phyloP scores from a whole-genome alignment of 2,329 filamentous ascomycete species.

The Arthrinium phaeospermum region DNA sequence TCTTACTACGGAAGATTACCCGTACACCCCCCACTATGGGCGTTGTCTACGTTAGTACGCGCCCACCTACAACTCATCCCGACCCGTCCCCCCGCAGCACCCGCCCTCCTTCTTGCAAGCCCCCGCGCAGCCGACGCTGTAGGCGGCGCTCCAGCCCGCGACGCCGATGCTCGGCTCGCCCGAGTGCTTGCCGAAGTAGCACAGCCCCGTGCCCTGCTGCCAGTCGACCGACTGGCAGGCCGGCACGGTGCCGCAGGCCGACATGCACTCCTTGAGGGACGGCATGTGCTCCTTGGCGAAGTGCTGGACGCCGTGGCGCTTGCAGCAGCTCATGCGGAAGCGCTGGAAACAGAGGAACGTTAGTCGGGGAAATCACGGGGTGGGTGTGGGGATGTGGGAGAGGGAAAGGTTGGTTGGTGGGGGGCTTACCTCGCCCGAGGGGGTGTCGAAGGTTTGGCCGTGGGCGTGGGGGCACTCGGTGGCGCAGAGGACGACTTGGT shows the following conservation, averaged over 20 bases:
- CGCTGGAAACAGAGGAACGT: not conserved
- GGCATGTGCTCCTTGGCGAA: slow-evolving; percentile 10
- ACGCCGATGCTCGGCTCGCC: slow-evolving; percentile 9
- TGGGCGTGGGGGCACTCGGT: slow-evolving; percentile 1
- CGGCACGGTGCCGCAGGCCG: not conserved
- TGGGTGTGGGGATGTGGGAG: too few species aligned
- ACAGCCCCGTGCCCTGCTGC: not conserved
- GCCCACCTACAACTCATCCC: not conserved
- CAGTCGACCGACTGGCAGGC: slow-evolving; percentile 15
- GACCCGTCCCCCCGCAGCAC: not conserved
- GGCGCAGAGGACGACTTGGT: not conserved
- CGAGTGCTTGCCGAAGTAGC: slow-evolving; percentile 19
- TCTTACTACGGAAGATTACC: too few species aligned
- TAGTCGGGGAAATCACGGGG: not conserved
- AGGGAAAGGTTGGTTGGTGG: not conserved
- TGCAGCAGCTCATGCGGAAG: slow-evolving; percentile 15
- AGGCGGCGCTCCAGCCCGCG: slow-evolving; percentile 4
- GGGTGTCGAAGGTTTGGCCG: not conserved
- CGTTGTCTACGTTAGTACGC: too few species aligned
- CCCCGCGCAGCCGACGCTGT: slow-evolving; percentile 1
- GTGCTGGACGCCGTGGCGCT: not conserved
- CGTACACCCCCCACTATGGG: too few species aligned
- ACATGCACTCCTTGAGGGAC: slow-evolving; percentile 4
- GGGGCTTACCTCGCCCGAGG: slow-evolving; percentile 50
- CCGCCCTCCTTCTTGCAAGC: not conserved